Evolutionary conservation across 2,329 filamentous ascomycete species (phyloP), one percentile per base, ranked within the genome.

Genomic region (Aspergillus thermomutatus): DNA sequence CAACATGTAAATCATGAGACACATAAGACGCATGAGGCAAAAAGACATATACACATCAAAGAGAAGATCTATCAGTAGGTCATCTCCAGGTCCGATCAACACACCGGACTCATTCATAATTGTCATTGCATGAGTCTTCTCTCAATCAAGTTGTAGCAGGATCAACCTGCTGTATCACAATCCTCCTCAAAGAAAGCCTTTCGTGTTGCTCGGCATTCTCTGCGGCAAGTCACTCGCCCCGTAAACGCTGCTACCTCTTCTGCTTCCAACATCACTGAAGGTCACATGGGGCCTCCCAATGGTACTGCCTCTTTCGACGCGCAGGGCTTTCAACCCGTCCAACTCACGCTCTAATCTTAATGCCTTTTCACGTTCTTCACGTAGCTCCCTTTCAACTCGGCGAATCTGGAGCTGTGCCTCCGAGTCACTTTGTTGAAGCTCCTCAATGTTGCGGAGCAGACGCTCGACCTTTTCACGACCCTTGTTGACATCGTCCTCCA

Each of bases 401-500:
- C 93, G 89, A 26, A 90, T 88, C 26, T 87, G 83, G 45, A 97
- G 83, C 72, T 97, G 91, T 49, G 87, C 88, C 10, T 86, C 81
- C 23, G 90, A 92, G 74, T 97, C 93, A 14, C 87, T 89, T 14
- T 90, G 87, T 73, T 99, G 93, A 34, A 99, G 85, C 71, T 97
- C 93, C 70, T 97, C 93, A 65, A 99, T 96, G 1, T 91, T 91
- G 69, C 87, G 83, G 51, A 99, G 87, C 4, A 97, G 86, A 70
- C 92, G 91, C 63, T 94, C 91, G 60, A 92, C 85, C 80, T 94
- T 96, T 76, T 97, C 93, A 60, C 93, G 90, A 68, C 91, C 87
- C 62, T 93, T 90, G 64, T 82, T 80, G 56, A 96, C 83, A 67
- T 97, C 94, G 53, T 97, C 93, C 54, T 87, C 83, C 19, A 96